These are phyloP conservation scores for Trichoderma orchidacearum DNA, from an alignment of 495 filamentous ascomycete species.

Conservation along the genomic window DNA sequence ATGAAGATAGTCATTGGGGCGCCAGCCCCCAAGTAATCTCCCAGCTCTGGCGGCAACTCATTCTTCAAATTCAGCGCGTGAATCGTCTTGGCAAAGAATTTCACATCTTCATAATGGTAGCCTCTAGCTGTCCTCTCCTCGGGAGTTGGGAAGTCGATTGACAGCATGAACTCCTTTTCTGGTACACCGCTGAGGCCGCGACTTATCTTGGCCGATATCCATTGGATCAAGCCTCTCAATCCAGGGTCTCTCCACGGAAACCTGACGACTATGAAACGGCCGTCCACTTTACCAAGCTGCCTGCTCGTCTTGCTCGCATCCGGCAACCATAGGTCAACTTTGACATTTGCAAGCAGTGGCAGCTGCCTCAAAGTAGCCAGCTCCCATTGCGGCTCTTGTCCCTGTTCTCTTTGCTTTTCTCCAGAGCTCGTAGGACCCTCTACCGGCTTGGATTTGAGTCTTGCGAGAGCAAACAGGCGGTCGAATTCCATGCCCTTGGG, in stretches of 20 bases:
- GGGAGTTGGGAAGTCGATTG: slow-evolving; percentile 45
- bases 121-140: slow-evolving; percentile 34
- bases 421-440: slow-evolving; percentile 12
- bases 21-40: slow-evolving; percentile 46
- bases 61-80: slow-evolving; percentile 43
- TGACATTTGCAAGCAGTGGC: slow-evolving; percentile 55
- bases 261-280: slow-evolving; percentile 41
- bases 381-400: slow-evolving; percentile 47
- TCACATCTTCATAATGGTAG: slow-evolving; percentile 50
- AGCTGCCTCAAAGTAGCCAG: slow-evolving; percentile 72
- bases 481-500: slow-evolving; percentile 68
- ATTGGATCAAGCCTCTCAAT: slow-evolving; percentile 22
- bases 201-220: slow-evolving; percentile 27
- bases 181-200: slow-evolving; percentile 27
- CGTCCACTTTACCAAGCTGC: slow-evolving; percentile 30
- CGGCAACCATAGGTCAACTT: slow-evolving; percentile 68
- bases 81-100: slow-evolving; percentile 68
- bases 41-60: slow-evolving; percentile 36
- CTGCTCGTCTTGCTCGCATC: slow-evolving; percentile 39
- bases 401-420: slow-evolving; percentile 12
- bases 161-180: slow-evolving; percentile 45
- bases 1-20: slow-evolving; percentile 61
- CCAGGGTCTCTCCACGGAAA: slow-evolving; percentile 43
- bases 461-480: slow-evolving; percentile 71
- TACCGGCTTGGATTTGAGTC: slow-evolving; percentile 36